Percentiles rank a stretch among this genome's conserved stretches.
Evolutionary conservation across 2,329 filamentous ascomycete genomes (phyloP).

Genomic region (Trichoderma breve): DNA sequence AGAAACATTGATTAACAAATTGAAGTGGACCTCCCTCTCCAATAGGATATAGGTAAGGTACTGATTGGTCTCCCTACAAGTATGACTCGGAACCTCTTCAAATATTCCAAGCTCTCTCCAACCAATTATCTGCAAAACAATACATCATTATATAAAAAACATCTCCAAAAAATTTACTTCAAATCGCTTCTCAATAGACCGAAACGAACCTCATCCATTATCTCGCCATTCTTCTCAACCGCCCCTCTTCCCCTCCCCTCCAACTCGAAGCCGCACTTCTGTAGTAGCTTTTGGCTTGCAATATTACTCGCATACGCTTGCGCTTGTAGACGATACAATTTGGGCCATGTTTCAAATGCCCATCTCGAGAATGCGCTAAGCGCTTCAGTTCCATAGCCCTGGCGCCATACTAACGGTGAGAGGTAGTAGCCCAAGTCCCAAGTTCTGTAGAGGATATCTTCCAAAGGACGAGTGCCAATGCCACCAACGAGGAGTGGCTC

Average conservation of each 20-base stretch:
- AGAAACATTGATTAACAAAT: neutral
- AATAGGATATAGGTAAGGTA: neutral
- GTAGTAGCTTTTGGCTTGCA: conserved; percentile 44
- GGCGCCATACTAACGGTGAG: conserved; percentile 43
- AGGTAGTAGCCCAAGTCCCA: conserved; percentile 53
- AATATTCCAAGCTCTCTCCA: neutral
- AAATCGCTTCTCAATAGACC: conserved; percentile 41
- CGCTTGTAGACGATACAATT: conserved; percentile 31
- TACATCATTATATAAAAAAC: neutral
- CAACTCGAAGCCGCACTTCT: conserved; percentile 31
- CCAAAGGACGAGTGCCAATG: conserved; percentile 39
- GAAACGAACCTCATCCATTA: conserved; percentile 39
- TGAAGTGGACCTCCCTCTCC: neutral
- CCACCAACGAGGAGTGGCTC: conserved; percentile 37
- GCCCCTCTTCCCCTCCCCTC: conserved; percentile 46
- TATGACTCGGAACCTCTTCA: neutral
- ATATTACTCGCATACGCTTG: conserved; percentile 38
- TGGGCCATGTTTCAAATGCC: conserved; percentile 43
- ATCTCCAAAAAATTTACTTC: neutral
- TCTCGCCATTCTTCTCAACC: conserved; percentile 41
- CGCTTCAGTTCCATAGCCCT: conserved; percentile 45
- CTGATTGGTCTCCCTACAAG: neutral
- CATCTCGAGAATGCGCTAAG: conserved; percentile 40
- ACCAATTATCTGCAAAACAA: neutral
- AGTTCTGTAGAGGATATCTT: conserved; percentile 42